Evolutionary conservation across 805 yeast genomes (phyloP).

Genomic region (Cyberlindnera amylophila): DNA sequence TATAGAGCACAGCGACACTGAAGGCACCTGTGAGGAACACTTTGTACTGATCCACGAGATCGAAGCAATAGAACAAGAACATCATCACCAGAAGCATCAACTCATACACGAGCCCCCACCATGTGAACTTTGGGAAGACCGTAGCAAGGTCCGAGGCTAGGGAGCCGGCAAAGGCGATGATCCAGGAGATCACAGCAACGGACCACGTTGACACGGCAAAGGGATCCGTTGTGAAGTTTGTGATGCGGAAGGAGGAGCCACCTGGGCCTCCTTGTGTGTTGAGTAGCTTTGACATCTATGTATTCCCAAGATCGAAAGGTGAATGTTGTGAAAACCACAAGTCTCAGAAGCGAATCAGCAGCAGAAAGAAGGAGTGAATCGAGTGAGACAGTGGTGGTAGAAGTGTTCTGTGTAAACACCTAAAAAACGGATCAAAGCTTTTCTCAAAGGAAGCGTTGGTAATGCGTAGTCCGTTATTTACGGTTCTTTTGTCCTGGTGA

Average conservation of each 20-base stretch:
- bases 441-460: no score
- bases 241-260: slow-evolving; percentile 9
- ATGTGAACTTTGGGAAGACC: slow-evolving; percentile 74
- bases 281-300: background rate
- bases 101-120: slow-evolving; percentile 95
- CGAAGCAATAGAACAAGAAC: slow-evolving; percentile 51
- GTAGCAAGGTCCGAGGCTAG: slow-evolving; percentile 45
- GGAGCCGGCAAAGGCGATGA: slow-evolving; percentile 84
- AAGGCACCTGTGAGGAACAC: slow-evolving; percentile 36
- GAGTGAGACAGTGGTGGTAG: no score
- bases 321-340: no score
- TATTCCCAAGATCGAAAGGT: background rate
- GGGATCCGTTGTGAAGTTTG: slow-evolving; percentile 71
- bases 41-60: slow-evolving; percentile 67
- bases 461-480: no score
- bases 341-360: no score
- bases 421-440: no score
- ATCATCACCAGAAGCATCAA: slow-evolving; percentile 52
- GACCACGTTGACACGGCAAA: slow-evolving; percentile 81
- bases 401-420: no score
- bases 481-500: no score
- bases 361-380: no score
- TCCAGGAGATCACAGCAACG: slow-evolving; percentile 76
- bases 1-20: slow-evolving; percentile 76
- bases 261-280: background rate